phyloP scores from a whole-genome alignment of 179 eudicot species.

The Heliamphora pulchella region DNA sequence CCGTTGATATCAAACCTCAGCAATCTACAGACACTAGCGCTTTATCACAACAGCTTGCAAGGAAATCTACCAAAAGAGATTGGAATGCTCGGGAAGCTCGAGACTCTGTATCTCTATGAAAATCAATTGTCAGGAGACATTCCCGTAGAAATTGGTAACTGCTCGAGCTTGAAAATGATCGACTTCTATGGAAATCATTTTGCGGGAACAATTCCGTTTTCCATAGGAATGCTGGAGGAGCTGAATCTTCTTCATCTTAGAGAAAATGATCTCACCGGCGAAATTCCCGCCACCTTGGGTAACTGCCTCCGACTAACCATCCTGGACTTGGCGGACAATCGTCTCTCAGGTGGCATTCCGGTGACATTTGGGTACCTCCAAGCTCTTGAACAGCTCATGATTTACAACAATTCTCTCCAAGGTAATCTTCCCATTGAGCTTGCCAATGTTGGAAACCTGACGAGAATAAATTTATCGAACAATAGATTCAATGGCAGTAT shows the following conservation, averaged over 20 bases:
- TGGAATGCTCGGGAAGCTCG: conserved; percentile 52
- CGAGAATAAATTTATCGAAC: conserved; percentile 74
- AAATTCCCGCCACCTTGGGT: conserved; percentile 67
- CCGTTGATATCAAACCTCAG: conserved; percentile 53
- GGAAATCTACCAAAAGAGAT: conserved; percentile 76
- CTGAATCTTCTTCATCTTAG: conserved; percentile 69
- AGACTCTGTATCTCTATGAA: conserved; percentile 61
- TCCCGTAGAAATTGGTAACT: conserved; percentile 78
- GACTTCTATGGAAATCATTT: conserved; percentile 87
- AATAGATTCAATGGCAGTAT: conserved; percentile 76
- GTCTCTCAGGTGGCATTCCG: conserved; percentile 65
- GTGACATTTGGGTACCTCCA: conserved; percentile 45
- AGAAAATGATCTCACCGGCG: conserved; percentile 69
- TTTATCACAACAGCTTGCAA: conserved; percentile 50
- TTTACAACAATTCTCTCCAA: conserved; percentile 81
- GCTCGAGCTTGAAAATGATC: conserved; percentile 78
- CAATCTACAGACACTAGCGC: conserved; percentile 58
- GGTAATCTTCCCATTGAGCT: conserved; percentile 68
- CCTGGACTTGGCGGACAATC: conserved; percentile 85
- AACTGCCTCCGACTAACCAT: conserved; percentile 52
- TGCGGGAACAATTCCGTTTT: conserved; percentile 49
- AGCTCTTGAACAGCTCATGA: conserved; percentile 66
- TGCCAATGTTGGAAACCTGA: conserved; percentile 45
- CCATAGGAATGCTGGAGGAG: conserved; percentile 53
- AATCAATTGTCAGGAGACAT: conserved; percentile 78